Evolutionary conservation across 2,329 filamentous ascomycete genomes (phyloP), one percentile per base, ranked within the genome.

Genomic region (Monosporascus sp.): DNA sequence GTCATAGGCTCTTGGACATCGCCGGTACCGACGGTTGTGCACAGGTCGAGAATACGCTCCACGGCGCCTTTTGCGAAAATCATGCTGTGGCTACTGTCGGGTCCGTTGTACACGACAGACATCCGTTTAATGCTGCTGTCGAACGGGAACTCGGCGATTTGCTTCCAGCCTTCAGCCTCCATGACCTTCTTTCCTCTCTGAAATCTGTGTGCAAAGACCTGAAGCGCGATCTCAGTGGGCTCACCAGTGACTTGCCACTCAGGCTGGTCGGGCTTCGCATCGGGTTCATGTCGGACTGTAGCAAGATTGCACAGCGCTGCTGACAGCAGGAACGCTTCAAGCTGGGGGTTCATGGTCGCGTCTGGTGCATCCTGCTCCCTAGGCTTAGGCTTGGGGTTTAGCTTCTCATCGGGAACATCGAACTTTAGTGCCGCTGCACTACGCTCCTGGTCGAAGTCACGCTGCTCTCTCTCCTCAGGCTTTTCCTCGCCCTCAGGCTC

Each of bases 101-200:
- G 78, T 6, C 70, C 70, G 47, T 81, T 75, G 69, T 88, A 90
- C 46, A 90, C 78, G 52, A 90, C 86, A 8, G 85, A 88, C 88
- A 91, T 91, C 62, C 85, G 84, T 77, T 91, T 91, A 66, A 90
- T 83, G 61, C 79, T 80, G 52, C 85, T 89, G 68, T 91, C 87
- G 63, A 91, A 92, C n/a, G 87, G 86, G 56, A 88, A 89, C 62
- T 91, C 88, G 50, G 83, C 80, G 1, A 85, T 68, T 61, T 85
- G 79, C 58, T 78, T 79, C 82, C 84, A 86, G n/a, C 79, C 79
- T 5, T 72, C 65, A 3, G 62, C 68, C 52, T 79, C 76, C 2
- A 83, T 69, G 1, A 67, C 63, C 62, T 79, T 80, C 67, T 82
- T 83, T 41, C 81, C 80, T 24, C 73, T 73, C 46, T 77, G 73